phyloP scores from a whole-genome alignment of 176 grass and related monocot genomes.

The Tillandsia leiboldiana region DNA sequence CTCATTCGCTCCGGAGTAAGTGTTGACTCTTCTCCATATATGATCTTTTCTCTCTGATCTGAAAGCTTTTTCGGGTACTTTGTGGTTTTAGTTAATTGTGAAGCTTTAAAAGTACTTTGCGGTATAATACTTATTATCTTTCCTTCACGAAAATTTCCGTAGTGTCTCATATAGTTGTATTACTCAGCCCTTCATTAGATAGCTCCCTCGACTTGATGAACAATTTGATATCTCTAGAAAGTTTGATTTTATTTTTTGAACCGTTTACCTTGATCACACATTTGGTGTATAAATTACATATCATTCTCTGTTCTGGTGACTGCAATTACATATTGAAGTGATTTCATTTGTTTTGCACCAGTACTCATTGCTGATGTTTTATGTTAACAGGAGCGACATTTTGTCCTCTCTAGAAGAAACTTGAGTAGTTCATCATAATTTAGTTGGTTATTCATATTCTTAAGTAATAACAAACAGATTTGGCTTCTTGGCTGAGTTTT shows the following conservation, averaged over 20 bases:
- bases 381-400: background rate
- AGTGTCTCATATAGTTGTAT: background rate
- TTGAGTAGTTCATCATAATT: background rate
- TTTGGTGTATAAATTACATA: background rate
- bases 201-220: background rate
- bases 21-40: background rate
- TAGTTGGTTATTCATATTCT: background rate
- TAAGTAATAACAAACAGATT: background rate
- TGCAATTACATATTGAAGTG: background rate
- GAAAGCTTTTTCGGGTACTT: background rate
- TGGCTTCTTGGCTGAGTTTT: too few relatives aligned
- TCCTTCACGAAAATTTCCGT: background rate
- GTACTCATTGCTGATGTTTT: background rate
- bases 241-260: background rate
- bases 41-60: background rate
- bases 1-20: slow-evolving; percentile 80
- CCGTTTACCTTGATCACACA: background rate
- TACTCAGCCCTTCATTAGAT: background rate
- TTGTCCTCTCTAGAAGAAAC: background rate
- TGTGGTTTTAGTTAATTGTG: background rate
- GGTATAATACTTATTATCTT: too few relatives aligned
- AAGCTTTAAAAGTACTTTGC: background rate
- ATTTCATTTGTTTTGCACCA: too few relatives aligned
- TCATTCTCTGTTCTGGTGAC: background rate
- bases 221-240: background rate